Percentiles rank a stretch among this genome's conserved stretches.
These are phyloP conservation scores for Populus alba DNA, from an alignment of 345 rosid genomes.

Conservation along the genomic window DNA sequence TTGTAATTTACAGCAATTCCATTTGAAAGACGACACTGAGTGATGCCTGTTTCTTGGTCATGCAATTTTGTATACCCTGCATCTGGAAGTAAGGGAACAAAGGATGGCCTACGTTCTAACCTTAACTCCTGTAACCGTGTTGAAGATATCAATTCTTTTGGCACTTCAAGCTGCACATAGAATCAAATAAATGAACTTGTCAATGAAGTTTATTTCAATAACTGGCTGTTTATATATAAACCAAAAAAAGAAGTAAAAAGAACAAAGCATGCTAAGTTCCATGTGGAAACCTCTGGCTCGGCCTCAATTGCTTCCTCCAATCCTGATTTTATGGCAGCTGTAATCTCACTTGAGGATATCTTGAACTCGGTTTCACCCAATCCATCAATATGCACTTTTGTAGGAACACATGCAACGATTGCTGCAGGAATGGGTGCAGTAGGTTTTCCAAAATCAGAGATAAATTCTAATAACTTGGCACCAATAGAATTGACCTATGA, in stretches of 20 bases:
- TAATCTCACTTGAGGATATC: constrained; percentile 67
- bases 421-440: constrained; percentile 95
- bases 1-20: constrained; percentile 87
- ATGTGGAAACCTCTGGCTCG: constrained; percentile 81
- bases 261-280: constrained; percentile 16
- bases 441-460: constrained; percentile 92
- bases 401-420: constrained; percentile 96
- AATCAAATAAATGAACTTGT: constrained; percentile 20
- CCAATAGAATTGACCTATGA: constrained; percentile 86
- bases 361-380: constrained; percentile 82
- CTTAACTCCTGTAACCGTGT: constrained; percentile 66
- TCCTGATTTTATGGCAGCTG: constrained; percentile 71
- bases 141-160: constrained; percentile 74
- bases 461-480: constrained; percentile 81
- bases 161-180: constrained; percentile 90
- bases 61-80: constrained; percentile 50
- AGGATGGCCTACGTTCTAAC: constrained; percentile 58
- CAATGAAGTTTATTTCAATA: constrained; percentile 2
- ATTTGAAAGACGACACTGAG: constrained; percentile 83
- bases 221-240: constrained; percentile 9
- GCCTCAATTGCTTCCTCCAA: constrained; percentile 83
- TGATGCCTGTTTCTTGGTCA: constrained; percentile 86
- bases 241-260: constrained; percentile 5
- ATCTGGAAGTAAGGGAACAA: constrained; percentile 54
- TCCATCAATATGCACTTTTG: constrained; percentile 75